Base-by-base conservation (phyloP, 148 eudicot species). In the Rhododendron ferrugineum region DNA sequence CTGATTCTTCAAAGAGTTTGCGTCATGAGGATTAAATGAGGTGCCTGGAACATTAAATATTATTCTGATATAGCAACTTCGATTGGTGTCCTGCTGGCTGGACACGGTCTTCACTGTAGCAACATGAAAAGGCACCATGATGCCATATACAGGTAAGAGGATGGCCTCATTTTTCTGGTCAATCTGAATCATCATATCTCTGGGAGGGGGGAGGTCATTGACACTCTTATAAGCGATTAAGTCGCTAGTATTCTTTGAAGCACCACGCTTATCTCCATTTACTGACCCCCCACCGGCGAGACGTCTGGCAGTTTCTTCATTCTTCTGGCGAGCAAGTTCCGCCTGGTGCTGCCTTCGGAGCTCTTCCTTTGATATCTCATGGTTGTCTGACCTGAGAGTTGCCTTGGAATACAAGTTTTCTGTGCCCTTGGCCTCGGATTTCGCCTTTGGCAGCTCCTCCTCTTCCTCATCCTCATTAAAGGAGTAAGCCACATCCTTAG, bases 321-420 rank as follows among this genome's bases (percentile, higher is more conserved):
- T 97, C 92, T 95, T 97, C 86, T 92, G 96, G 68, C 98, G 96
- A 46, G 99, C 99, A 81, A 97, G 95, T 90, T 92, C 98, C 1
- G 95, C 96, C 88, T 97, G 99, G 82, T 97, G 98, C 89, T 91
- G 98, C 89, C 93, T 93, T 66, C 98, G 82, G 0, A 87, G 91
- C 85, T 97, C 99, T 87, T 97, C 98, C 89, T 92, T 93, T 47
- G 97, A 91, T 64, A 92, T 86, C 88, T 95, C 98, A 34, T 92
- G 93, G 73, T 93, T 94, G 82, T 91, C 98, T 70, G 99, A 97
- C 81, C 98, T 89, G 23, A 95, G 94, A 40, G 93, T 93, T 79
- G 99, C 94, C 88, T 97, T 97, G 15, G 93, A 88, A 68, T 83
- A 90, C 20, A 91, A 18, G 49, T 86, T 82, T n/a, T 90, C 94